Percentiles rank a stretch among this genome's conserved stretches.
phyloP scores from a whole-genome alignment of 805 yeast genomes.

The Tetrapisispora namnaoensis region DNA sequence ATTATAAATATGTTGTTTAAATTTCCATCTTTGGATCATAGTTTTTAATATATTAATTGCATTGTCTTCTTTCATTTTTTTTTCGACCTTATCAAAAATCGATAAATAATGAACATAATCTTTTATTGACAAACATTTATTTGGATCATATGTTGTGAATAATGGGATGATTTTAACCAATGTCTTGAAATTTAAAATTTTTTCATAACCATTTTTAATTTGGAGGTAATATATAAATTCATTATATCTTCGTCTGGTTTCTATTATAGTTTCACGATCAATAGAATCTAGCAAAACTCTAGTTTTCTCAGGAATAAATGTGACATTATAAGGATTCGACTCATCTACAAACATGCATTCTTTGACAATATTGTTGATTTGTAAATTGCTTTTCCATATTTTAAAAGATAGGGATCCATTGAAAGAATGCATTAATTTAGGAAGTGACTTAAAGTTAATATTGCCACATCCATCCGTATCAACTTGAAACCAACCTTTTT shows the following conservation, averaged over 20 bases:
- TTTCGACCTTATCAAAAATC: background rate
- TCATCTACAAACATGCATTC: background rate
- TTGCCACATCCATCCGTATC: background rate
- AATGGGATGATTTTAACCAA: background rate
- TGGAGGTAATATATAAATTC: background rate
- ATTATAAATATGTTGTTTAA: background rate
- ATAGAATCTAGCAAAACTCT: background rate
- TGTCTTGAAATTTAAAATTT: background rate
- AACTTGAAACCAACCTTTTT: background rate
- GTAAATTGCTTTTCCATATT: background rate
- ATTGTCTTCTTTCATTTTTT: background rate
- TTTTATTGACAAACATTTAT: background rate
- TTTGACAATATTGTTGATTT: background rate
- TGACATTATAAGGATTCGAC: background rate
- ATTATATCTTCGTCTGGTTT: background rate
- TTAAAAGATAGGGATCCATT: background rate
- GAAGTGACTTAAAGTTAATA: background rate
- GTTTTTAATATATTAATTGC: background rate
- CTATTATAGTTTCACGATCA: background rate
- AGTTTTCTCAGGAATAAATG: background rate
- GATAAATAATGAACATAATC: background rate
- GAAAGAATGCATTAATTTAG: constrained; percentile 1
- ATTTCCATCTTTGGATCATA: background rate
- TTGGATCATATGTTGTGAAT: background rate
- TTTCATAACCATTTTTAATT: background rate